These are phyloP conservation scores for Carex scoparia DNA, from an alignment of 176 grass and related monocot genomes.

Conservation along the genomic window DNA sequence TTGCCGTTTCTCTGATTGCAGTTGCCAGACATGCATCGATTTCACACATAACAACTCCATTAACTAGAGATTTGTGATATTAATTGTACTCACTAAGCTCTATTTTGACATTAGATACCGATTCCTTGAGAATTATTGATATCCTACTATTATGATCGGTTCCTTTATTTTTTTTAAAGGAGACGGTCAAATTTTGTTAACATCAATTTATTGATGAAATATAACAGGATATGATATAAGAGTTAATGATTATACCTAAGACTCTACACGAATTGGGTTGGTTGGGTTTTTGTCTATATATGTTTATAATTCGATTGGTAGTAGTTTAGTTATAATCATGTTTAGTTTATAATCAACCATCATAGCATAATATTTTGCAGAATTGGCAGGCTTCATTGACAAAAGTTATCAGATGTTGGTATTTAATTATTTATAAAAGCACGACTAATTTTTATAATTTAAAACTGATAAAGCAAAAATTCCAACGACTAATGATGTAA, in stretches of 20 bases:
- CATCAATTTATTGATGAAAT: conserved; percentile 23
- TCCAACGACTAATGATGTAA: no score
- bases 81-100: neutral
- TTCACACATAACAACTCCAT: conserved; percentile 55
- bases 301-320: no score
- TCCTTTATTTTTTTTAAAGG: conserved; percentile 7
- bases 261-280: no score
- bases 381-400: no score
- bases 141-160: conserved; percentile 26
- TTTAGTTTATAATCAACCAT: no score
- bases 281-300: no score
- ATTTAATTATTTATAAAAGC: no score
- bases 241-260: neutral
- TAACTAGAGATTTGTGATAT: neutral
- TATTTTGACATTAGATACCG: neutral
- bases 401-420: no score
- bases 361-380: no score
- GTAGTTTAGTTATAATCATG: no score
- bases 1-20: conserved; percentile 88
- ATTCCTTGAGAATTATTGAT: conserved; percentile 20
- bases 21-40: conserved; percentile 85
- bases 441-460: no score
- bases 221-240: conserved; percentile 12
- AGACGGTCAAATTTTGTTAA: conserved; percentile 14
- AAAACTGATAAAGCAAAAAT: no score